These are phyloP conservation scores for Acacia pycnantha DNA, from an alignment of 331 rosid genomes.

Conservation along the genomic window DNA sequence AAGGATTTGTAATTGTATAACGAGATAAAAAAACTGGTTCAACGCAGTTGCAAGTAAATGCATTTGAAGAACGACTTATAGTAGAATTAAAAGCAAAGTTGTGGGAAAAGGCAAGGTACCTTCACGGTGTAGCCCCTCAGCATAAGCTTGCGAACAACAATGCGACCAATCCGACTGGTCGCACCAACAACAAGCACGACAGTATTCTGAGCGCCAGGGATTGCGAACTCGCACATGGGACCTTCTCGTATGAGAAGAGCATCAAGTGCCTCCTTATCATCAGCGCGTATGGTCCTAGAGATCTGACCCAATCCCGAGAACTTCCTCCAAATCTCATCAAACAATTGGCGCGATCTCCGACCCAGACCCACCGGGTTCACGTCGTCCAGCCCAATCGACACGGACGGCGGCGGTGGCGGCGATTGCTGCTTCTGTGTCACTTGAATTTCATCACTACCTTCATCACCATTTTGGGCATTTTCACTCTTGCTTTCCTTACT, in stretches of 20 bases:
- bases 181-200: constrained; percentile 97
- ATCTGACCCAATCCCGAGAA: constrained; percentile 97
- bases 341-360: constrained; percentile 74
- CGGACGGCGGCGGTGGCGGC: constrained; percentile 29
- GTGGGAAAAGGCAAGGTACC: constrained; percentile 37
- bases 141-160: constrained; percentile 91
- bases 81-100: not conserved
- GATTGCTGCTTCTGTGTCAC: constrained; percentile 33
- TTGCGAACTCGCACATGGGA: constrained; percentile 90
- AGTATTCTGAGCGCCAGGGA: constrained; percentile 92
- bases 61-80: not conserved
- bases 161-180: constrained; percentile 88
- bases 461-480: constrained; percentile 27
- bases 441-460: constrained; percentile 10
- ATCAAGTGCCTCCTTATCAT: constrained; percentile 69
- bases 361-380: constrained; percentile 96
- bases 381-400: constrained; percentile 64
- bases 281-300: constrained; percentile 71
- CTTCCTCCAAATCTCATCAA: constrained; percentile 95
- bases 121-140: constrained; percentile 88
- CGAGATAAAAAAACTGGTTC: not conserved
- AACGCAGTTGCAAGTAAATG: not conserved
- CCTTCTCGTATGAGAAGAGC: constrained; percentile 83
- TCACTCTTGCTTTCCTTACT: constrained; percentile 32
- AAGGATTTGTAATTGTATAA: not conserved